A percentile compares a stretch with the other conserved stretches of the same genome.
phyloP scores from a whole-genome alignment of 1,139 yeast species.

The Citeromyces hawaiiensis region DNA sequence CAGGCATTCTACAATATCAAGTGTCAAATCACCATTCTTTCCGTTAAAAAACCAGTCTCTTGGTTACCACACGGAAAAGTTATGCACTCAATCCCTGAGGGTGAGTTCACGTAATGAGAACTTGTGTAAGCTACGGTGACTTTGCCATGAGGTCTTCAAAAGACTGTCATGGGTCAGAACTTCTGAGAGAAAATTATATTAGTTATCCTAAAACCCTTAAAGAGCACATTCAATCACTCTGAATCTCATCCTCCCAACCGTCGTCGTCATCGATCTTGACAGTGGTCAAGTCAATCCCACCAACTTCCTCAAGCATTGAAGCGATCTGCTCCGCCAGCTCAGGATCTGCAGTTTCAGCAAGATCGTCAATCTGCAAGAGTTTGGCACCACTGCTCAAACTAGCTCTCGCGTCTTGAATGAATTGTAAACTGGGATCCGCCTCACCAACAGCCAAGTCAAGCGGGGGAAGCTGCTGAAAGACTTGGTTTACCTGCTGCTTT shows the following conservation, averaged over 20 bases:
- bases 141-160: too few relatives aligned
- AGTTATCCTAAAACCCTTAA: too few relatives aligned
- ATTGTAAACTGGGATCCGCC: conserved; percentile 14
- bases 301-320: conserved; percentile 35
- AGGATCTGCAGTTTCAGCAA: conserved; percentile 35
- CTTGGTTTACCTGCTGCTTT: conserved; percentile 13
- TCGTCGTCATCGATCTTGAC: neutral
- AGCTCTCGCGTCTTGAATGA: conserved; percentile 32
- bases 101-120: too few relatives aligned
- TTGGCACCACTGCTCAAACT: conserved; percentile 45
- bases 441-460: conserved; percentile 17
- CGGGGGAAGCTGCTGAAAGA: conserved; percentile 30
- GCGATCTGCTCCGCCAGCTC: conserved; percentile 43
- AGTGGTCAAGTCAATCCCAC: conserved; percentile 31
- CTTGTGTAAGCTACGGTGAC: too few relatives aligned
- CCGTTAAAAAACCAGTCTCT: too few relatives aligned
- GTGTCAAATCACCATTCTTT: too few relatives aligned
- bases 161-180: too few relatives aligned
- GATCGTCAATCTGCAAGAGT: conserved; percentile 25
- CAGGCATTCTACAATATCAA: too few relatives aligned
- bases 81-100: too few relatives aligned
- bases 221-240: conserved; percentile 3
- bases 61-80: too few relatives aligned
- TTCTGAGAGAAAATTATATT: too few relatives aligned
- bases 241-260: conserved; percentile 26